These are phyloP conservation scores for Dissophora globulifera DNA, from an alignment of 192 early-diverging fungal genomes.

Conservation along the genomic window DNA sequence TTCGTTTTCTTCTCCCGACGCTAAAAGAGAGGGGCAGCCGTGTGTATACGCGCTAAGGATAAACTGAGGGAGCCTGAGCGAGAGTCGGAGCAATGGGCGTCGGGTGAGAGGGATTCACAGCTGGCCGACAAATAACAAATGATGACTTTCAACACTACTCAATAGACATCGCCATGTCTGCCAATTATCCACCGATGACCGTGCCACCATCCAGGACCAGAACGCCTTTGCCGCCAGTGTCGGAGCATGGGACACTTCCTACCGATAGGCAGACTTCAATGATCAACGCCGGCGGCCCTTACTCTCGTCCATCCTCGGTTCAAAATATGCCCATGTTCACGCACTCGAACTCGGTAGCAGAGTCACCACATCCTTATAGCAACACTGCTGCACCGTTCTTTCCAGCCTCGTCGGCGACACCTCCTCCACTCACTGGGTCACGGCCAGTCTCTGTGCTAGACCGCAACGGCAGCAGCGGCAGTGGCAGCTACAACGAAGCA, in stretches of 20 bases:
- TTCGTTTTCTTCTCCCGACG: background rate
- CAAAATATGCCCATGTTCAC: constrained; percentile 22
- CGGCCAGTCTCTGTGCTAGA: no score
- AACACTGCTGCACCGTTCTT: constrained; percentile 4
- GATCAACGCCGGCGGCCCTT: no score
- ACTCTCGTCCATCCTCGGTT: constrained; percentile 23
- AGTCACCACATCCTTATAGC: no score
- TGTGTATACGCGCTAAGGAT: no score
- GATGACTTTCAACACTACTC: background rate
- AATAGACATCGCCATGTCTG: constrained; percentile 3
- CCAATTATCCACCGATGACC: constrained; percentile 3
- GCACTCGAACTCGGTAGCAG: background rate
- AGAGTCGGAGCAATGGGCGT: background rate
- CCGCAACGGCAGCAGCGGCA: no score
- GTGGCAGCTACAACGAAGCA: background rate
- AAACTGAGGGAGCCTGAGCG: no score
- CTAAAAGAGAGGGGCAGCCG: no score
- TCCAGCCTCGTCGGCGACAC: background rate
- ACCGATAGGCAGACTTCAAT: constrained; percentile 13
- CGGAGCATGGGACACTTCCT: constrained; percentile 19
- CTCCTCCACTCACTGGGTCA: constrained; percentile 2
- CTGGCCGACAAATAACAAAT: background rate
- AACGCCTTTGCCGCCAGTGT: constrained; percentile 24
- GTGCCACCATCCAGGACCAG: background rate
- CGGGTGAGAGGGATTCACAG: background rate